A percentile compares a stretch with the other conserved stretches of the same genome.
Conservation (phyloP, 306 rosid species). For the Dryas drummondii region DNA sequence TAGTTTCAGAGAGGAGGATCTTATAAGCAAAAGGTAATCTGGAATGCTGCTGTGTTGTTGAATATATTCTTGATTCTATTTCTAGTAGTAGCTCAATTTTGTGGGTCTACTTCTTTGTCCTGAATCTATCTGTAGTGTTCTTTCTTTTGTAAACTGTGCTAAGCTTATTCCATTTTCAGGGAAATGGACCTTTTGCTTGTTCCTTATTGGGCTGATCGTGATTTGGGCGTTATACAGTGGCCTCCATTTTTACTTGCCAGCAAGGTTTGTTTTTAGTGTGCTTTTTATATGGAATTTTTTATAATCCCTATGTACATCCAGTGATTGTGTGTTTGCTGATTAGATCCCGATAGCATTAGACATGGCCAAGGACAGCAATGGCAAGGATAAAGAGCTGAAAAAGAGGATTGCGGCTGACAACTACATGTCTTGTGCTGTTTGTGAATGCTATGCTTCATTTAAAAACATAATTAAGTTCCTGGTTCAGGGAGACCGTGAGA, state of each 20-base stretch:
- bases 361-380: slow-evolving; percentile 99
- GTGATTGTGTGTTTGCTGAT: slow-evolving; percentile 21
- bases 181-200: slow-evolving; percentile 96
- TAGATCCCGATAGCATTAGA: slow-evolving; percentile 97
- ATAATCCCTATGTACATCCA: slow-evolving; percentile 11
- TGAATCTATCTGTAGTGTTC: neutral
- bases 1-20: slow-evolving; percentile 97
- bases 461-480: slow-evolving; percentile 62
- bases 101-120: neutral
- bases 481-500: slow-evolving; percentile 82
- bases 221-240: slow-evolving; percentile 84
- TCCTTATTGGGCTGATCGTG: slow-evolving; percentile 96
- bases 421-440: slow-evolving; percentile 92
- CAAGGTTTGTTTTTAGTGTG: slow-evolving; percentile 58
- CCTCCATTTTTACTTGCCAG: slow-evolving; percentile 99
- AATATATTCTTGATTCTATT: slow-evolving; percentile 14
- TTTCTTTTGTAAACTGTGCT: neutral
- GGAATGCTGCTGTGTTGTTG: neutral
- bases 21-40: slow-evolving; percentile 69
- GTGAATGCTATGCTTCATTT: slow-evolving; percentile 92
- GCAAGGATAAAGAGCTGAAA: slow-evolving; percentile 84
- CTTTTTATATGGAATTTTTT: neutral
- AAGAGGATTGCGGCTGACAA: slow-evolving; percentile 68
- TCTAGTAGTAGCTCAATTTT: slow-evolving; percentile 1
- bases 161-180: slow-evolving; percentile 49